Percentiles rank a stretch among this genome's conserved stretches.
Conservation (phyloP, 2,329 filamentous ascomycete genomes). For the Penicillium sp. region DNA sequence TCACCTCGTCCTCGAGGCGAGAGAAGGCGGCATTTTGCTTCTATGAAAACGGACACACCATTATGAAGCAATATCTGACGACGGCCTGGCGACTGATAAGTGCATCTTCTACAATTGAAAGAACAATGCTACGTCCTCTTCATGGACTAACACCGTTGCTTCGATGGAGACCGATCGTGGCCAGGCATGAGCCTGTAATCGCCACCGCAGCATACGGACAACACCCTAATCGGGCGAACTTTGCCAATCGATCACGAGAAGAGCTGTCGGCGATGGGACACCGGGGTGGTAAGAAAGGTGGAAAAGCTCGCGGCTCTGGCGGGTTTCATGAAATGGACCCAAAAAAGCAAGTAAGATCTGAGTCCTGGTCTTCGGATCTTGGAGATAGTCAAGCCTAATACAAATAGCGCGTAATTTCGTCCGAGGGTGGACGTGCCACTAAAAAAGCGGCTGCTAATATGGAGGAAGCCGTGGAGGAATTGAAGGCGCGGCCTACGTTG, state of each 20-base stretch:
- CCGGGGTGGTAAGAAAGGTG: conserved; percentile 29
- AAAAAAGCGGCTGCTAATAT: conserved; percentile 11
- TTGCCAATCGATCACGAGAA: conserved; percentile 31
- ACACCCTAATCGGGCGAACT: conserved; percentile 36
- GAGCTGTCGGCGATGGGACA: conserved; percentile 26
- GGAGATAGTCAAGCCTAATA: not conserved
- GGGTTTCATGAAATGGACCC: conserved; percentile 31
- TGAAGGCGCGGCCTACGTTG: not conserved
- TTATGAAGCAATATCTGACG: not conserved
- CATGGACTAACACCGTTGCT: conserved; percentile 1
- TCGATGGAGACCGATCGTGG: conserved; percentile 2
- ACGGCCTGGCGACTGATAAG: not conserved
- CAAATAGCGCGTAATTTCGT: conserved; percentile 24
- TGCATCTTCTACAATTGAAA: not conserved
- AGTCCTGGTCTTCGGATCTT: too few species aligned
- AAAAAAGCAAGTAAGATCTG: conserved; percentile 27
- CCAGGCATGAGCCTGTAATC: conserved; percentile 8
- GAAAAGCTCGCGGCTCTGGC: conserved; percentile 26
- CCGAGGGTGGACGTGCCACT: conserved; percentile 24
- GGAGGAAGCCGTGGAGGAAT: conserved; percentile 8
- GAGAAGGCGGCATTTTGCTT: not conserved
- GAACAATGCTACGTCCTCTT: conserved; percentile 8
- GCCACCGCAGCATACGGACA: conserved; percentile 20
- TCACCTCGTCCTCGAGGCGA: not conserved
- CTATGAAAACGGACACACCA: not conserved